Conservation (phyloP, 2,329 filamentous ascomycete genomes). For the Fusarium kyushuense region DNA sequence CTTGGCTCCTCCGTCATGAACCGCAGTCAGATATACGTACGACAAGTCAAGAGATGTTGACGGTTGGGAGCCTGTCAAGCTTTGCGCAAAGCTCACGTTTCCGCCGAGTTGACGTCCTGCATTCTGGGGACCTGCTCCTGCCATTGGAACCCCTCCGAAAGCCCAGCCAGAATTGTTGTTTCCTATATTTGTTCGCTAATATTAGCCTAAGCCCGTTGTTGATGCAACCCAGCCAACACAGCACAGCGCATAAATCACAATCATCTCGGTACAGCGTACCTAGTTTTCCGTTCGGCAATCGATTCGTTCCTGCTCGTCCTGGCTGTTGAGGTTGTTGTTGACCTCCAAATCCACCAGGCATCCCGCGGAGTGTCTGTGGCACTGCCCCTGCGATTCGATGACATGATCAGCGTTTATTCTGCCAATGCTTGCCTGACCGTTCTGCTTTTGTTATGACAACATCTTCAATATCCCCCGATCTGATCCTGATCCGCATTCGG, state of each 20-base stretch:
- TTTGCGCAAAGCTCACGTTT: slow-evolving; percentile 75
- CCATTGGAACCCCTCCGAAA: slow-evolving; percentile 73
- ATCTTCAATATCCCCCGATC: slow-evolving; percentile 3
- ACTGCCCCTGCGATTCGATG: slow-evolving; percentile 62
- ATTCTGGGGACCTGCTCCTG: slow-evolving; percentile 65
- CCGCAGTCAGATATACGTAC: slow-evolving; percentile 61
- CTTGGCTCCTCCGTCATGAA: slow-evolving; percentile 2
- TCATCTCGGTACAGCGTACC: slow-evolving; percentile 55
- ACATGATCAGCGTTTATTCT: slow-evolving; percentile 48
- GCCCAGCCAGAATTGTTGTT: slow-evolving; percentile 70
- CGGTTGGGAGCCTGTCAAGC: slow-evolving; percentile 71
- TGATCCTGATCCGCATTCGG: slow-evolving; percentile 15
- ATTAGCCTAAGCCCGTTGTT: slow-evolving; percentile 40
- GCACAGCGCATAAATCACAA: slow-evolving; percentile 7
- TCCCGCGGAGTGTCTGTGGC: slow-evolving; percentile 71
- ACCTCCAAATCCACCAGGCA: slow-evolving; percentile 70
- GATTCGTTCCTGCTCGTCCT: slow-evolving; percentile 66
- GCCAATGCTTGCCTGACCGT: slow-evolving; percentile 31
- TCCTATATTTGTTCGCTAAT: slow-evolving; percentile 51
- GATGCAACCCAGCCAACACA: slow-evolving; percentile 21
- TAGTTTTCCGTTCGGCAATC: slow-evolving; percentile 75
- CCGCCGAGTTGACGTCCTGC: slow-evolving; percentile 66
- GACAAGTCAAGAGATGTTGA: slow-evolving; percentile 72
- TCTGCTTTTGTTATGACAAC: slow-evolving; percentile 15
- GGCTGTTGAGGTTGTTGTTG: slow-evolving; percentile 68